These are phyloP conservation scores for Morella rubra DNA, from an alignment of 306 rosid species.

Conservation along the genomic window DNA sequence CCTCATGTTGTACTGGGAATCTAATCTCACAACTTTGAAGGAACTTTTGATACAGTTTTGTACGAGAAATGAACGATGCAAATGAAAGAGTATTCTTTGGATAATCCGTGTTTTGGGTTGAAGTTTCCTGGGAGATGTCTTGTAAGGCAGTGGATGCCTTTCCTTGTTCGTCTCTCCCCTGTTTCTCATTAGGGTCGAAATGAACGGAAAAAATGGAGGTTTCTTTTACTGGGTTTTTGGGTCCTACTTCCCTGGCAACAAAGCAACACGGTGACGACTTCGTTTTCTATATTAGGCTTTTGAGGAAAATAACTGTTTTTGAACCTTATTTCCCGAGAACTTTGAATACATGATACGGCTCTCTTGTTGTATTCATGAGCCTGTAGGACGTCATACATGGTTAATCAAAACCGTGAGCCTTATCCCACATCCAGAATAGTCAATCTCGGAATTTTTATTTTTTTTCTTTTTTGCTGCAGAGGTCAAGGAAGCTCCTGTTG, in stretches of 20 bases:
- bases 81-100: neutral
- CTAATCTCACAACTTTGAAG: neutral
- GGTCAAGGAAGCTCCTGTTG: conserved; percentile 56
- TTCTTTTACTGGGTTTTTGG: neutral
- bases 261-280: neutral
- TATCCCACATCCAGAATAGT: too few species aligned
- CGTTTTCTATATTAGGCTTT: neutral
- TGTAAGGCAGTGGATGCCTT: neutral
- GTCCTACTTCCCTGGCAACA: neutral
- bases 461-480: conserved; percentile 41
- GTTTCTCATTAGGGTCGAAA: neutral
- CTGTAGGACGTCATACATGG: too few species aligned
- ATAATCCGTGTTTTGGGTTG: too few species aligned
- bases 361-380: too few species aligned
- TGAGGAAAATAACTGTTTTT: neutral
- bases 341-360: neutral
- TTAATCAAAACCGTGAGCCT: too few species aligned
- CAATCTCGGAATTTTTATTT: too few species aligned
- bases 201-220: neutral
- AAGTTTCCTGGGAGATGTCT: neutral
- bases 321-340: neutral
- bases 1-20: neutral
- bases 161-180: neutral
- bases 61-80: too few species aligned
- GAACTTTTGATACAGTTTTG: neutral